Base-by-base conservation (phyloP, 2,329 filamentous ascomycete species). In the Fusarium incarnatum region DNA sequence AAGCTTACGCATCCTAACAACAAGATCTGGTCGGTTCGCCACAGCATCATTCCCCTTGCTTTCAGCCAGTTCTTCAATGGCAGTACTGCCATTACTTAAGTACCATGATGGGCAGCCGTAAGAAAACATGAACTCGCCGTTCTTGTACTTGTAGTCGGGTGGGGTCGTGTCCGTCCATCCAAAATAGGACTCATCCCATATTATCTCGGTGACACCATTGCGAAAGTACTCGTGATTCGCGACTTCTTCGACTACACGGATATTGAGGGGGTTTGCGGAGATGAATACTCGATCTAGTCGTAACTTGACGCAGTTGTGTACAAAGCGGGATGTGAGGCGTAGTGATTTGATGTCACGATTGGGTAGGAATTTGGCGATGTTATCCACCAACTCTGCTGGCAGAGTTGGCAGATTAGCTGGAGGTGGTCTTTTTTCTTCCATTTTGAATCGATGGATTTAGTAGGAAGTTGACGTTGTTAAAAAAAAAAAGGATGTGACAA, bases 261-360 rank as follows among this genome's bases (percentile, higher is more conserved):
- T 68, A 53, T 83, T 79, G 23, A 15, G 73, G 6, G 77, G 76
- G 52, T 81, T 83, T 7, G 82, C 76, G 8, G 80, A 82, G 13
- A 84, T 67, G 57, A 81, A 84, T 7, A 82, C 77, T 27, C 79
- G 77, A 4, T 50, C 20, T 9, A 71, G 18, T 2, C 30, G 54
- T 2, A 60, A 49, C 13, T 2, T 34, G 16, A 34, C 9, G 9
- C 0, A 2, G 6, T 15, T 22, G 11, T 8, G 8, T n/a, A 53
- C 23, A 2, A 2, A 18, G 8, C 15, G 8, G 2, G 45, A 65
- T 12, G 56, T 45, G 34, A 66, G 28, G 20, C 47, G 50, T 2
- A 63, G 30, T 18, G 15, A 63, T 23, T 69, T 70, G 20, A 57
- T 47, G 13, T 64, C 56, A 25, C 61, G 23, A 3, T 70, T 71